phyloP scores from a whole-genome alignment of 116 monocot genomes.

The Zostera marina region DNA sequence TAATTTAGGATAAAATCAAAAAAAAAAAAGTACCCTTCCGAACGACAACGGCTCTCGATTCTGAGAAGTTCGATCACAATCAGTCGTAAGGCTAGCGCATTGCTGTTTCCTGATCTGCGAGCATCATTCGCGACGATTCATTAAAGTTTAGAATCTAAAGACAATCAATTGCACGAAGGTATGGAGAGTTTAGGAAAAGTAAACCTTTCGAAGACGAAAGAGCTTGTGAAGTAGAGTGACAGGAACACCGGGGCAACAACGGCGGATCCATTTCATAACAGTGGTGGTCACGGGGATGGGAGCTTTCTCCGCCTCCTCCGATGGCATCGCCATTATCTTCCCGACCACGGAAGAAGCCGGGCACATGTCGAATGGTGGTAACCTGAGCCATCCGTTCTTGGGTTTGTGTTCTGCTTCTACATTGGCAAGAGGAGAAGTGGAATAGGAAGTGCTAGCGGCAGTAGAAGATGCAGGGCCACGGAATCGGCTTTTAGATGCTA shows the following conservation, averaged over 20 bases:
- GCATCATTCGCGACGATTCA: not conserved
- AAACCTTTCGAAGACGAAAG: slow-evolving; percentile 75
- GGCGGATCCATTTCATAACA: slow-evolving; percentile 55
- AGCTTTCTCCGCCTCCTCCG: not conserved
- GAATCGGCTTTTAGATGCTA: not conserved
- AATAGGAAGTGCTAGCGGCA: no score
- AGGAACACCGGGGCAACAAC: slow-evolving; percentile 66
- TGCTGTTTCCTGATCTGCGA: not conserved
- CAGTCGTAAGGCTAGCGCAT: no score
- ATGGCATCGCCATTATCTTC: slow-evolving; percentile 6
- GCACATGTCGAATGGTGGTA: slow-evolving; percentile 37
- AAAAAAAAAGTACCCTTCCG: no score
- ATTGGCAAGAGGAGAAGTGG: no score
- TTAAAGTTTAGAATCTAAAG: not conserved
- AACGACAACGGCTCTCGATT: no score
- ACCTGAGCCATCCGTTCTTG: slow-evolving; percentile 28
- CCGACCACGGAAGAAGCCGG: slow-evolving; percentile 19
- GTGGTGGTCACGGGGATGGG: slow-evolving; percentile 9
- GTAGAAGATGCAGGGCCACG: no score
- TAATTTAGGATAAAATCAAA: no score
- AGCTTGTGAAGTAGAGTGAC: slow-evolving; percentile 65
- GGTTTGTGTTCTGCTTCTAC: no score
- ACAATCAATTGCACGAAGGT: not conserved
- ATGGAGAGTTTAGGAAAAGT: not conserved
- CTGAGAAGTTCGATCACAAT: no score